Evolutionary conservation across 139 green algal species (phyloP), one percentile per base, ranked within the genome.

Genomic region (Haematococcus lacustris): DNA sequence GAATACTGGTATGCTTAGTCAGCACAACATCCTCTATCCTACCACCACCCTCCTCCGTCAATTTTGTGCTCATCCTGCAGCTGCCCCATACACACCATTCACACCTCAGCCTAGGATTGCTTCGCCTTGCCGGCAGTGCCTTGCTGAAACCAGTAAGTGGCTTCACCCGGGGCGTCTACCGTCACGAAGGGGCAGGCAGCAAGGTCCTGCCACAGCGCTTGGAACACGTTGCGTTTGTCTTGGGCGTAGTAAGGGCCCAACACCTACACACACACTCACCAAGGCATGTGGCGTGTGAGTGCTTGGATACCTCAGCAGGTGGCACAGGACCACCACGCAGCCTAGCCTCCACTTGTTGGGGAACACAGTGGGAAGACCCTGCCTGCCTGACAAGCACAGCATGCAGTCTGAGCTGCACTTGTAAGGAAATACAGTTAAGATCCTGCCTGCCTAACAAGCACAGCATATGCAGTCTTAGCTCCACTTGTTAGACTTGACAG

Each of bases 221-320:
- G 65, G 17, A 86, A 73, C 51, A 94, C 68, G 71, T 85, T 83
- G 65, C 91, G 79, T 28, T 78, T 40, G 77, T 96, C 91, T 7
- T 63, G 47, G n/a, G 72, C 72, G 70, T 96, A 96, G 74, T 94
- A 93, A 23, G 81, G 38, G 28, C 90, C 90, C 63, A 96, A 80
- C 0, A 96, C 76, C 76, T 81, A 70, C 30, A 53, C 23, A 30
- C 34, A 37, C 32, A 57, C 13, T 28, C 47, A 21, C 13, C 47
- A 57, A 57, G 47, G 47, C 13, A 21, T 21, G 13, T 28, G 47
- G 47, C 47, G 13, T 13, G 47, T 57, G 47, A 28, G 13, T 57
- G 47, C 21, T 57, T 57, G 21, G 21, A 57, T 57, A 21, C 47
- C 47, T 57, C 13, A 57, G 47, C 13, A 57, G 47, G 47, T 28